Evolutionary conservation across 1,284 basidiomycete genomes (phyloP).

Genomic region (Termitomyces sp.): DNA sequence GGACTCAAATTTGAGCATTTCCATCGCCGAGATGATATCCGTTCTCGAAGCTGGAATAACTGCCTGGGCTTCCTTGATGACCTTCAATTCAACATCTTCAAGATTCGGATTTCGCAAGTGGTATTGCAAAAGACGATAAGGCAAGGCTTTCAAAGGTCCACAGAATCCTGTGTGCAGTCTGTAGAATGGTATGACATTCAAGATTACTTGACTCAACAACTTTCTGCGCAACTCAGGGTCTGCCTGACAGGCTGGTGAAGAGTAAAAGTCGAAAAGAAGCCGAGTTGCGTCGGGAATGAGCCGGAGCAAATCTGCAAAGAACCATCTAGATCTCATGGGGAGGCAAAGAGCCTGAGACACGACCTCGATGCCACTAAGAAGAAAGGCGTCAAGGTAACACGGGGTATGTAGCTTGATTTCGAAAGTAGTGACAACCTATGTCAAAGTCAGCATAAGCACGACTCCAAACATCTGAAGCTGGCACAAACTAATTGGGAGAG

Average conservation of each 20-base stretch:
- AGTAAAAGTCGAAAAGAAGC: conserved; percentile 41
- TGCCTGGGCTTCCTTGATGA: conserved; percentile 7
- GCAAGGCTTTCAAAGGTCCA: conserved; percentile 20
- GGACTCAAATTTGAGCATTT: conserved; percentile 31
- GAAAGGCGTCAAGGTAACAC: conserved; percentile 40
- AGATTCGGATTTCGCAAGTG: conserved; percentile 23
- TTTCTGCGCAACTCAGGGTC: conserved; percentile 33
- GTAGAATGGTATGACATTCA: conserved; percentile 18
- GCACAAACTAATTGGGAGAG: conserved; percentile 16
- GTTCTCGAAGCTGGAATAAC: conserved; percentile 16
- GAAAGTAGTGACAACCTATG: conserved; percentile 25
- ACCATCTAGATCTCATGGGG: conserved; percentile 39
- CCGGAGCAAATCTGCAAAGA: conserved; percentile 43
- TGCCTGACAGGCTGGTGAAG: conserved; percentile 36
- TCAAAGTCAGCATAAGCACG: not conserved
- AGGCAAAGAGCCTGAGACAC: conserved; percentile 37
- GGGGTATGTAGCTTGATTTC: conserved; percentile 34
- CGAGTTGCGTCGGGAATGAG: conserved; percentile 35
- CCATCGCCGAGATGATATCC: conserved; percentile 21
- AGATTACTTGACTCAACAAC: conserved; percentile 36
- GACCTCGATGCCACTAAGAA: conserved; percentile 42
- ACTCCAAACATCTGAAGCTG: not conserved
- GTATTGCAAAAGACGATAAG: conserved; percentile 29
- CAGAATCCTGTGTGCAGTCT: conserved; percentile 18
- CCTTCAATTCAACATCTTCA: conserved; percentile 16